Evolutionary conservation across 495 filamentous ascomycete species (phyloP).

Genomic region (Venustampulla echinocandica): DNA sequence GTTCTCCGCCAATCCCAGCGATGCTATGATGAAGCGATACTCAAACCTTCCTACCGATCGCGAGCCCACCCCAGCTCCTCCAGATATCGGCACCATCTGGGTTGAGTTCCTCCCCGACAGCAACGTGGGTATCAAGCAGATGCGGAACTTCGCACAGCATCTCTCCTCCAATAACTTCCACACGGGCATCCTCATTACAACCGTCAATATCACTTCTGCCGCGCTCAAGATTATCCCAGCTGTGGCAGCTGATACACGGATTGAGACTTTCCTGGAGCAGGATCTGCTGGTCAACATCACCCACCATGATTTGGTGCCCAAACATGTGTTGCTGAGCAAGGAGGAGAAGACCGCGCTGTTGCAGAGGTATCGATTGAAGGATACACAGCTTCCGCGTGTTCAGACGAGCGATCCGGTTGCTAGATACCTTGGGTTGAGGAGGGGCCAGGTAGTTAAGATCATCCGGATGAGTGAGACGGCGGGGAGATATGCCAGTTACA

Average conservation of each 20-base stretch:
- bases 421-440: constrained; percentile 80
- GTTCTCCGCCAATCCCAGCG: constrained; percentile 75
- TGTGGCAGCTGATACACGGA: constrained; percentile 57
- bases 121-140: constrained; percentile 79
- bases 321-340: constrained; percentile 78
- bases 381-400: constrained; percentile 91
- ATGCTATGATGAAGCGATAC: constrained; percentile 77
- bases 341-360: constrained; percentile 82
- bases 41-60: constrained; percentile 52
- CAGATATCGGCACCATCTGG: constrained; percentile 81
- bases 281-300: constrained; percentile 97
- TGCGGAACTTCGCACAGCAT: constrained; percentile 78
- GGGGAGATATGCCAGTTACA: constrained; percentile 68
- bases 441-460: constrained; percentile 97
- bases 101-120: constrained; percentile 79
- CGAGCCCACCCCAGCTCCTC: constrained; percentile 53
- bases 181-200: constrained; percentile 81
- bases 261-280: constrained; percentile 92
- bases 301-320: constrained; percentile 92
- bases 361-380: constrained; percentile 87
- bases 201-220: constrained; percentile 69
- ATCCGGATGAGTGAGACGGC: constrained; percentile 76
- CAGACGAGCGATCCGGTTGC: constrained; percentile 86
- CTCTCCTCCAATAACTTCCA: constrained; percentile 68
- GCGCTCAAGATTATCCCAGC: constrained; percentile 75